These are phyloP conservation scores for Talaromyces pinophilus DNA, from an alignment of 2,329 filamentous ascomycete species.

Conservation along the genomic window DNA sequence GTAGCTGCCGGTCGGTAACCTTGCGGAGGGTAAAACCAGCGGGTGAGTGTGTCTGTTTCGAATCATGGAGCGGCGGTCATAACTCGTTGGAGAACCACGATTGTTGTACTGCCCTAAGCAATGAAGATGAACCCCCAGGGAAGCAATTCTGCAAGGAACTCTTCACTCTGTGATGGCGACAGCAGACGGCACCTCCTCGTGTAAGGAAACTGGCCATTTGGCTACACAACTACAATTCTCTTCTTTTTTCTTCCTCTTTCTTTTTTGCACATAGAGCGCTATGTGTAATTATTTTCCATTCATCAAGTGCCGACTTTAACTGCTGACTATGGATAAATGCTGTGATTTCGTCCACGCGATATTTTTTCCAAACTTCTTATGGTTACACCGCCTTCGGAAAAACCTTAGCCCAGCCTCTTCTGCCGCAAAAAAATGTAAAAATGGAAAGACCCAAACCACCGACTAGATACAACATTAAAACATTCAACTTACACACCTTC, in stretches of 20 bases:
- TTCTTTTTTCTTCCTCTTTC: conserved; percentile 29
- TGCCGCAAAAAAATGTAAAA: conserved; percentile 23
- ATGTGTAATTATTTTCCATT: not conserved
- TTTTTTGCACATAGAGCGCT: not conserved
- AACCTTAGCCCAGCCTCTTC: conserved; percentile 2
- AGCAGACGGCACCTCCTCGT: conserved; percentile 54
- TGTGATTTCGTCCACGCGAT: not conserved
- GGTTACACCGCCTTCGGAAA: conserved; percentile 20
- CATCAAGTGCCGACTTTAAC: not conserved
- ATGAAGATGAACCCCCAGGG: conserved; percentile 58
- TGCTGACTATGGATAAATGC: not conserved
- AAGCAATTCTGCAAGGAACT: conserved; percentile 61
- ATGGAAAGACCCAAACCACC: not conserved
- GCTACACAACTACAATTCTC: conserved; percentile 39
- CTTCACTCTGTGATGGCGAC: conserved; percentile 57
- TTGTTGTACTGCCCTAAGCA: conserved; percentile 55
- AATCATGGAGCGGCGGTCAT: conserved; percentile 54
- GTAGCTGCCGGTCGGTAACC: conserved; percentile 39
- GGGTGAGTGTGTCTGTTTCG: conserved; percentile 56
- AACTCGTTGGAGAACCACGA: conserved; percentile 59
- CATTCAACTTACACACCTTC: not conserved
- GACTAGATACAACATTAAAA: not conserved
- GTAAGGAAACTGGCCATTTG: conserved; percentile 40
- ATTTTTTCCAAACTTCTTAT: not conserved
- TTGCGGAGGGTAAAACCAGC: conserved; percentile 42